Evolutionary conservation across 2,329 filamentous ascomycete species (phyloP).

Genomic region (Fusarium annulatum): DNA sequence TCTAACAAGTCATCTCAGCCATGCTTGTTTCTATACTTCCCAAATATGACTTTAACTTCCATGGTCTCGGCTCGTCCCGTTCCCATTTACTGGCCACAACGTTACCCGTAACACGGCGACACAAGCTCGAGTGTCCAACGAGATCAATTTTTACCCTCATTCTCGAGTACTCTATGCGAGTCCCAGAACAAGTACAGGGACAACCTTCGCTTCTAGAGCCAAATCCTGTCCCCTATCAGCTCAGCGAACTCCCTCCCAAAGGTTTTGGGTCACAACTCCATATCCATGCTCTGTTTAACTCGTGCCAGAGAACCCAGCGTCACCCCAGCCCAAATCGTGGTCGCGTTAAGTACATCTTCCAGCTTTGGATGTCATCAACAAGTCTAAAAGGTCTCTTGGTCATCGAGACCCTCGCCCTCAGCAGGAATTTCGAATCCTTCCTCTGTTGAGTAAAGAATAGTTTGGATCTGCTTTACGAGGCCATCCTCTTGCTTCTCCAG

Average conservation of each 20-base stretch:
- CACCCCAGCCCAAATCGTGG: conserved; percentile 39
- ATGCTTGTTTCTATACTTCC: neutral
- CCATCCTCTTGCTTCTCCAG: conserved; percentile 94
- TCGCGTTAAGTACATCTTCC: conserved; percentile 44
- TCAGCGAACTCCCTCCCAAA: conserved; percentile 33
- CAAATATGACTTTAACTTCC: conserved; percentile 7
- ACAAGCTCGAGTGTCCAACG: conserved; percentile 30
- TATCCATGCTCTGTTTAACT: conserved; percentile 40
- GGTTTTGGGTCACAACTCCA: conserved; percentile 44
- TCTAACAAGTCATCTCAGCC: neutral
- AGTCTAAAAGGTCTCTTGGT: conserved; percentile 81
- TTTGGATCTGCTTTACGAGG: conserved; percentile 94
- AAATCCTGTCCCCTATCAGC: conserved; percentile 29
- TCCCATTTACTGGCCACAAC: neutral
- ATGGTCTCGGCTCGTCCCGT: conserved; percentile 28
- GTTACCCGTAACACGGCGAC: conserved; percentile 2
- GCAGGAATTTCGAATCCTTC: conserved; percentile 90
- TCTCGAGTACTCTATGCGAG: conserved; percentile 21
- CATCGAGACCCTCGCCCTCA: conserved; percentile 76
- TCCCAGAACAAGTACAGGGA: conserved; percentile 33
- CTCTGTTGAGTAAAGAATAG: conserved; percentile 97
- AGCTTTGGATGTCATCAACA: conserved; percentile 16
- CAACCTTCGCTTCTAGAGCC: conserved; percentile 43
- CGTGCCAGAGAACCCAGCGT: conserved; percentile 27
- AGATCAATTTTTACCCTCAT: conserved; percentile 31